phyloP scores from a whole-genome alignment of 331 rosid genomes.

The Pyrus hybrid region DNA sequence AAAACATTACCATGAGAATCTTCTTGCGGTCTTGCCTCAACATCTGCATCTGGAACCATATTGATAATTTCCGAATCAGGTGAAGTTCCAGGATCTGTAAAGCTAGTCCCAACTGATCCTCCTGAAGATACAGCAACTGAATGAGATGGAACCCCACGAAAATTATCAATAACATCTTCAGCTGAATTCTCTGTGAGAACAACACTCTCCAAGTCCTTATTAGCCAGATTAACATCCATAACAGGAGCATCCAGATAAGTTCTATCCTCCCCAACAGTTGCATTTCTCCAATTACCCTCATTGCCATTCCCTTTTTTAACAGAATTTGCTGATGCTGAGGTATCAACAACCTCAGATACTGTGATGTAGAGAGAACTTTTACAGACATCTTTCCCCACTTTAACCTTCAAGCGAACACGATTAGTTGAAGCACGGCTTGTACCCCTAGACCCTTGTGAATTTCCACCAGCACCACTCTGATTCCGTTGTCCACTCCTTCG shows the following conservation, averaged over 20 bases:
- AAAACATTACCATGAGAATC: conserved; percentile 33
- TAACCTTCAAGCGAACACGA: conserved; percentile 74
- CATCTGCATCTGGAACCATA: conserved; percentile 54
- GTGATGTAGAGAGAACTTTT: conserved; percentile 36
- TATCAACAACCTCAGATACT: conserved; percentile 42
- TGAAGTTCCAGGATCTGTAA: conserved; percentile 88
- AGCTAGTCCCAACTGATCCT: conserved; percentile 32
- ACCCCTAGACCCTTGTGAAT: conserved; percentile 35
- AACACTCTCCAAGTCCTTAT: conserved; percentile 30
- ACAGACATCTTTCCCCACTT: conserved; percentile 51
- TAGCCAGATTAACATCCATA: conserved; percentile 36
- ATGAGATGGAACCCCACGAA: conserved; percentile 30
- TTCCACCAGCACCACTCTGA: conserved; percentile 35
- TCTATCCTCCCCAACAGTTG: conserved; percentile 18
- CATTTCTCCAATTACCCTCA: conserved; percentile 30
- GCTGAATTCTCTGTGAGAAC: conserved; percentile 32
- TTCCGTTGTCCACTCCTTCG: conserved; percentile 36
- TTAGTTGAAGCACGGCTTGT: conserved; percentile 32
- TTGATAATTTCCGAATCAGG: conserved; percentile 97
- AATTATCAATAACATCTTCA: conserved; percentile 29
- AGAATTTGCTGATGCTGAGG: conserved; percentile 32
- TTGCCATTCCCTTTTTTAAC: conserved; percentile 20
- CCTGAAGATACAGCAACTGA: conserved; percentile 40
- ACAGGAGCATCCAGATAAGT: conserved; percentile 21
- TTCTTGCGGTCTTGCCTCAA: conserved; percentile 42